These are phyloP conservation scores for Viscum album DNA, from an alignment of 177 flowering plant species.

Conservation along the genomic window DNA sequence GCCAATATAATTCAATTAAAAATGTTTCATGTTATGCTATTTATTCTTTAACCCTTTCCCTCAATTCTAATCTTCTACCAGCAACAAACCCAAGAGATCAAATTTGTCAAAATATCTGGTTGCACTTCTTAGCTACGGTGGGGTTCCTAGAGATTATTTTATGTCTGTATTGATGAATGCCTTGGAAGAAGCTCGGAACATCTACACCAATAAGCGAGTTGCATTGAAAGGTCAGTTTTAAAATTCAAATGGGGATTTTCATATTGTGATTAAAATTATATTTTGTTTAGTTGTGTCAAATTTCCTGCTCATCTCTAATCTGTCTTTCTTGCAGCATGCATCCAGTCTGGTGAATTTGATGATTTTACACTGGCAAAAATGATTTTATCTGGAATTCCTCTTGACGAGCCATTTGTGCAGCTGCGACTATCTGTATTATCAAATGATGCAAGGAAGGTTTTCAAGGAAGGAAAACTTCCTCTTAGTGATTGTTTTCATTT, in stretches of 20 bases:
- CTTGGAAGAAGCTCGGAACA: slow-evolving; percentile 35
- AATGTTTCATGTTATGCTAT: background rate
- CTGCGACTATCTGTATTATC: slow-evolving; percentile 27
- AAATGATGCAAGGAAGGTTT: slow-evolving; percentile 35
- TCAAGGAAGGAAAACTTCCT: slow-evolving; percentile 52
- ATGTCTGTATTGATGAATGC: slow-evolving; percentile 34
- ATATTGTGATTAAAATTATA: background rate
- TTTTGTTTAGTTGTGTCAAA: background rate
- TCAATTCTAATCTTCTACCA: slow-evolving; percentile 15
- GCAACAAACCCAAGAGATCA: slow-evolving; percentile 42
- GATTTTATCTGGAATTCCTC: slow-evolving; percentile 63
- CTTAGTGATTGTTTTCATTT: slow-evolving; percentile 47
- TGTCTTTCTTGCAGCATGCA: slow-evolving; percentile 32
- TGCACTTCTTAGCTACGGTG: slow-evolving; percentile 68
- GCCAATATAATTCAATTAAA: too few species aligned
- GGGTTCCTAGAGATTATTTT: slow-evolving; percentile 54
- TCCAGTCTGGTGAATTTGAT: slow-evolving; percentile 41
- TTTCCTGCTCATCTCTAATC: too few species aligned
- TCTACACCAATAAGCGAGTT: slow-evolving; percentile 30
- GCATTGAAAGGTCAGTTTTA: slow-evolving; percentile 52
- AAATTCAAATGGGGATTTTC: background rate
- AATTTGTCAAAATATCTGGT: slow-evolving; percentile 47
- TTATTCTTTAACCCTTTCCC: background rate
- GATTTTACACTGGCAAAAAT: slow-evolving; percentile 33
- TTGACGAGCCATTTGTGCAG: slow-evolving; percentile 58